phyloP scores from a whole-genome alignment of 805 yeast genomes.

The Nakazawaea siamensis region DNA sequence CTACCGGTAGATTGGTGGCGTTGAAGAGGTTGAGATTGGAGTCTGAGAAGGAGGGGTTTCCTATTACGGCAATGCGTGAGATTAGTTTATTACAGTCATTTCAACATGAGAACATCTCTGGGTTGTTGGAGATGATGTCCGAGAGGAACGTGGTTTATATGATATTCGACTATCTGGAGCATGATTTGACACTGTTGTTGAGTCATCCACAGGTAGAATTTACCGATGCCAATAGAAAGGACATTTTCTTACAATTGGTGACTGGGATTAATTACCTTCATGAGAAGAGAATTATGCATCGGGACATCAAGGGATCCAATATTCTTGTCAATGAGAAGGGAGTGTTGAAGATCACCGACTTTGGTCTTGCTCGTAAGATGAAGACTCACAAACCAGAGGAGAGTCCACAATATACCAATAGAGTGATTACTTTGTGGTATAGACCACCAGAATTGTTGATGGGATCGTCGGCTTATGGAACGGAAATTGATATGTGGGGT shows the following conservation, averaged over 20 bases:
- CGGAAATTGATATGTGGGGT: slow-evolving; percentile 96
- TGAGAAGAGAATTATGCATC: slow-evolving; percentile 57
- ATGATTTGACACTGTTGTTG: slow-evolving; percentile 83
- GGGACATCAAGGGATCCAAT: slow-evolving; percentile 81
- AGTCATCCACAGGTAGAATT: slow-evolving; percentile 65
- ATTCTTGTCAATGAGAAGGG: slow-evolving; percentile 59
- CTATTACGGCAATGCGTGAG: slow-evolving; percentile 91
- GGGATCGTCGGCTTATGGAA: slow-evolving; percentile 85
- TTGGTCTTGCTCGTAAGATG: slow-evolving; percentile 76
- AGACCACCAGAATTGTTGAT: slow-evolving; percentile 90
- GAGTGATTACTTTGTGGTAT: slow-evolving; percentile 96
- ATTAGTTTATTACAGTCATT: slow-evolving; percentile 77
- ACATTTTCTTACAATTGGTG: slow-evolving; percentile 54
- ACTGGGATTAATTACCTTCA: slow-evolving; percentile 68
- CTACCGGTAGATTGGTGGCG: slow-evolving; percentile 73
- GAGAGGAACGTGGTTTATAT: slow-evolving; percentile 68
- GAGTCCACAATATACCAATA: slow-evolving; percentile 79
- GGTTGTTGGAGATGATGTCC: slow-evolving; percentile 84
- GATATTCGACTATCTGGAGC: slow-evolving; percentile 91
- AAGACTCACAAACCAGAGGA: slow-evolving; percentile 41
- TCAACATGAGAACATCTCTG: slow-evolving; percentile 75
- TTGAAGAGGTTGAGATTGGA: slow-evolving; percentile 79
- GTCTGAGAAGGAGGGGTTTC: slow-evolving; percentile 88
- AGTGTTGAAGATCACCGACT: slow-evolving; percentile 65
- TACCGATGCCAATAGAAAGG: slow-evolving; percentile 57